Evolutionary conservation across 1,284 basidiomycete genomes (phyloP).

Genomic region (Ganoderma leucocontextum): DNA sequence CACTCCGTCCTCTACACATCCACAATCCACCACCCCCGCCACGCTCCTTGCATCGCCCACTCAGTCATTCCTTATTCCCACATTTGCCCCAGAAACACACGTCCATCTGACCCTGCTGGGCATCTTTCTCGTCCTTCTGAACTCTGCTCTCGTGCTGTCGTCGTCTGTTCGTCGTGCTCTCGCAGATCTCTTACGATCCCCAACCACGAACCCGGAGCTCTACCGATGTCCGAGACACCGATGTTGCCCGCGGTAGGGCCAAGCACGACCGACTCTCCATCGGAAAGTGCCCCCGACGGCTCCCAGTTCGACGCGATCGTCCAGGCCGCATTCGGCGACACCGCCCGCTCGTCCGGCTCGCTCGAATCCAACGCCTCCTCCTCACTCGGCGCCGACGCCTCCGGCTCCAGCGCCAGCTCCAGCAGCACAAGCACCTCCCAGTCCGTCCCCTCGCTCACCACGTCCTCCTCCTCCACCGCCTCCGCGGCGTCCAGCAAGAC

Average conservation of each 20-base stretch:
- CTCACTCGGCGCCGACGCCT: conserved; percentile 9
- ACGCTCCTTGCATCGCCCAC: background rate
- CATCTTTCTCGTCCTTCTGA: no score
- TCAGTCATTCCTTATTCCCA: background rate
- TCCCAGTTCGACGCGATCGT: conserved; percentile 26
- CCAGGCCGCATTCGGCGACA: conserved; percentile 24
- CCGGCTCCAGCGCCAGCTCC: conserved; percentile 8
- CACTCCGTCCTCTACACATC: no score
- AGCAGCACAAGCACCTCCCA: conserved; percentile 13
- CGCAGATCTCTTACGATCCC: background rate
- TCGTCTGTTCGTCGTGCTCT: background rate
- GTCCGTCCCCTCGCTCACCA: conserved; percentile 17
- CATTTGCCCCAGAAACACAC: background rate
- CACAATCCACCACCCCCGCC: background rate
- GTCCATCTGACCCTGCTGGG: no score
- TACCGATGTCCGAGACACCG: background rate
- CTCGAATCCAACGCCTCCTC: conserved; percentile 25
- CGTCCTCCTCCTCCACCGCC: conserved; percentile 11
- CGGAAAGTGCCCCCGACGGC: conserved; percentile 12
- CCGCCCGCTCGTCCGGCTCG: conserved; percentile 31
- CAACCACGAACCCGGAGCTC: background rate
- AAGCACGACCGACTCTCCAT: background rate
- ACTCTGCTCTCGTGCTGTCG: background rate
- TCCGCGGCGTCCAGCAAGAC: conserved; percentile 23
- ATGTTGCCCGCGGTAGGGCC: conserved; percentile 5